A percentile compares a stretch with the other conserved stretches of the same genome.
phyloP scores from a whole-genome alignment of 352 stramenopile genomes.

The Globisporangium megalacanthum region DNA sequence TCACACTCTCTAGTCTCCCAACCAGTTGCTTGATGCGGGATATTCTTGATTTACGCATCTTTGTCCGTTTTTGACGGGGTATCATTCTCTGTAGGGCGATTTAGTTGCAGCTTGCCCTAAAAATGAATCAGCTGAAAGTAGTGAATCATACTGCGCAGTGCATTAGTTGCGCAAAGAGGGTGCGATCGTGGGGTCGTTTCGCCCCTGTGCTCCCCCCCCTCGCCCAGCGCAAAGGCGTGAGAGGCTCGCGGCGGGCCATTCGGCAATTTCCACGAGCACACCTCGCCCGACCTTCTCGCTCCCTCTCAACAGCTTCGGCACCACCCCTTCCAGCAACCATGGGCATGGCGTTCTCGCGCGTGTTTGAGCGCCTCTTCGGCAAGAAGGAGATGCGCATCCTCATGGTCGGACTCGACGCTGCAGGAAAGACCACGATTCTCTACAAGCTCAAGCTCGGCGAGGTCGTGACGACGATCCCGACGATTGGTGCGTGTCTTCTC shows the following conservation, averaged over 20 bases:
- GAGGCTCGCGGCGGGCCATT: slow-evolving; percentile 19
- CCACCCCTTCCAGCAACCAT: slow-evolving; percentile 68
- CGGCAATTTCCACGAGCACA: slow-evolving; percentile 30
- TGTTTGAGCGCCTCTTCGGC: slow-evolving; percentile 98
- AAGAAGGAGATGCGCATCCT: slow-evolving; percentile 99
- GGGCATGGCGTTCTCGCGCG: slow-evolving; percentile 96
- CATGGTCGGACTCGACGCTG: slow-evolving; percentile 99
- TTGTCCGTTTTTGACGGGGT: no score
- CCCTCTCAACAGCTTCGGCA: background rate
- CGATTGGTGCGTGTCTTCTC: slow-evolving; percentile 89
- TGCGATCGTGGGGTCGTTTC: slow-evolving; percentile 14
- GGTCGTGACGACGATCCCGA: slow-evolving; percentile 97
- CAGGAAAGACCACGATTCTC: slow-evolving; percentile 99
- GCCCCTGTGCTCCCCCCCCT: slow-evolving; percentile 3
- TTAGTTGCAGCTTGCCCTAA: no score
- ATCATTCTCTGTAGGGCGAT: no score
- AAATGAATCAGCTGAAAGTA: no score
- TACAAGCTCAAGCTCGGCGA: slow-evolving; percentile 92
- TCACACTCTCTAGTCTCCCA: no score
- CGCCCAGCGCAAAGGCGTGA: background rate
- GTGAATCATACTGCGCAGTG: background rate
- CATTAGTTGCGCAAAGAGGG: background rate
- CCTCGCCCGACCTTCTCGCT: slow-evolving; percentile 1
- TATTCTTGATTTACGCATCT: no score
- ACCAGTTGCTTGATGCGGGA: no score